Conservation (phyloP, 2,329 filamentous ascomycete genomes). For the Shiraia bambusicola region DNA sequence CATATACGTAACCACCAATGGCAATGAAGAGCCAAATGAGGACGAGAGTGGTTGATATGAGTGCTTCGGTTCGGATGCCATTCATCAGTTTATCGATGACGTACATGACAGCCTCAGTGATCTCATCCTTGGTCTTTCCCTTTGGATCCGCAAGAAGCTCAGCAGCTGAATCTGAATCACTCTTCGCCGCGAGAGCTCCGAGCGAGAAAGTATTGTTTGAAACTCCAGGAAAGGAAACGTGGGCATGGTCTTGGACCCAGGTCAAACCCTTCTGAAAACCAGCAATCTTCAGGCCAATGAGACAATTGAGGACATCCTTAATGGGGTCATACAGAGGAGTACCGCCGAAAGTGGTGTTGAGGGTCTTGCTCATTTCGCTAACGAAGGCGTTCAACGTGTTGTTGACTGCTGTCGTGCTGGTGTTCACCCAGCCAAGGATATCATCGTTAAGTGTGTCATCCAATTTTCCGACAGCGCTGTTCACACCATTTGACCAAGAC, state of each 20-base stretch:
- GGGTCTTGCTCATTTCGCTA: constrained; percentile 69
- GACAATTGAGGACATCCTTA: constrained; percentile 76
- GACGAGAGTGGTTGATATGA: constrained; percentile 75
- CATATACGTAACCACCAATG: constrained; percentile 70
- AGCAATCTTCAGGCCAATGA: constrained; percentile 85
- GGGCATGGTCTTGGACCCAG: constrained; percentile 86
- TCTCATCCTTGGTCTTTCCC: constrained; percentile 73
- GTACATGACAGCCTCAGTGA: constrained; percentile 71
- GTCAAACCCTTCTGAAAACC: constrained; percentile 85
- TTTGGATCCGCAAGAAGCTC: constrained; percentile 78
- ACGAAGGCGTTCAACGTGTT: constrained; percentile 82
- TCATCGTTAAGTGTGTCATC: constrained; percentile 77
- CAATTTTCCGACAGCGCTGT: constrained; percentile 66
- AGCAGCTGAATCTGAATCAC: constrained; percentile 56
- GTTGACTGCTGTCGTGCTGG: constrained; percentile 79
- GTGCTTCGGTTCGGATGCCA: constrained; percentile 71
- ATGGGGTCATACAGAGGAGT: constrained; percentile 80
- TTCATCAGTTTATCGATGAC: constrained; percentile 68
- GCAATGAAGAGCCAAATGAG: constrained; percentile 77
- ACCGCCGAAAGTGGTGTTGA: constrained; percentile 77
- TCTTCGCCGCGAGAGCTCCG: constrained; percentile 64
- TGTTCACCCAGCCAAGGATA: constrained; percentile 83
- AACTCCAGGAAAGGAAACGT: constrained; percentile 77
- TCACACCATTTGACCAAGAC: constrained; percentile 75
- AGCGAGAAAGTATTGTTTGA: constrained; percentile 79